Evolutionary conservation across 148 eudicot genomes (phyloP).

Genomic region (Chenopodium album): DNA sequence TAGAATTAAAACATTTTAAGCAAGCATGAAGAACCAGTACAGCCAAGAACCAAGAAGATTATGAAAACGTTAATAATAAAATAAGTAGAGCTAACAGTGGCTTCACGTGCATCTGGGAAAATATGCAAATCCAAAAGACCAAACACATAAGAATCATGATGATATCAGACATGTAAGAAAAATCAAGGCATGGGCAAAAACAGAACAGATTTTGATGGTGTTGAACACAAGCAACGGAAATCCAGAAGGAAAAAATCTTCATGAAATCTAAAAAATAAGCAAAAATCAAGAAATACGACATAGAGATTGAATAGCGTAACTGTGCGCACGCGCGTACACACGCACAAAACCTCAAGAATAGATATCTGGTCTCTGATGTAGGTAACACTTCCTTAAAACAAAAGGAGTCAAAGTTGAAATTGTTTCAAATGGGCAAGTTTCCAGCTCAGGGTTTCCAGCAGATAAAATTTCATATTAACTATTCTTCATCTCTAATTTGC

Average conservation of each 20-base stretch:
- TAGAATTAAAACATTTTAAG: conserved; percentile 8
- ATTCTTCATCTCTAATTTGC: not conserved
- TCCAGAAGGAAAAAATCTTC: not conserved
- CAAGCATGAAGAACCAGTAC: conserved; percentile 5
- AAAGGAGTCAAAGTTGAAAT: not conserved
- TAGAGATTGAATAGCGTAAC: not conserved
- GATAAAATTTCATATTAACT: not conserved
- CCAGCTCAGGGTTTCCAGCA: not conserved
- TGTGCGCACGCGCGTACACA: too few species aligned
- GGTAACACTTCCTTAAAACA: not conserved
- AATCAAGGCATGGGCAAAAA: not conserved
- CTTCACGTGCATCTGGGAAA: not conserved
- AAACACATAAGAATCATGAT: not conserved
- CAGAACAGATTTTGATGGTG: not conserved
- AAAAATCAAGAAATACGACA: not conserved
- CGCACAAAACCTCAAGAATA: not conserved
- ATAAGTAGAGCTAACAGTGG: not conserved
- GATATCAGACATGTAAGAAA: not conserved
- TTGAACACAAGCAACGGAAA: not conserved
- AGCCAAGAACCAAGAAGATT: not conserved
- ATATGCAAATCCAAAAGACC: not conserved
- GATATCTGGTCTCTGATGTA: not conserved
- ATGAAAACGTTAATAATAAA: not conserved
- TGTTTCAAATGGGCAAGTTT: not conserved
- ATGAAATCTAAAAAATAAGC: not conserved